Conservation (phyloP, 345 rosid species). For the Balakata baccata region DNA sequence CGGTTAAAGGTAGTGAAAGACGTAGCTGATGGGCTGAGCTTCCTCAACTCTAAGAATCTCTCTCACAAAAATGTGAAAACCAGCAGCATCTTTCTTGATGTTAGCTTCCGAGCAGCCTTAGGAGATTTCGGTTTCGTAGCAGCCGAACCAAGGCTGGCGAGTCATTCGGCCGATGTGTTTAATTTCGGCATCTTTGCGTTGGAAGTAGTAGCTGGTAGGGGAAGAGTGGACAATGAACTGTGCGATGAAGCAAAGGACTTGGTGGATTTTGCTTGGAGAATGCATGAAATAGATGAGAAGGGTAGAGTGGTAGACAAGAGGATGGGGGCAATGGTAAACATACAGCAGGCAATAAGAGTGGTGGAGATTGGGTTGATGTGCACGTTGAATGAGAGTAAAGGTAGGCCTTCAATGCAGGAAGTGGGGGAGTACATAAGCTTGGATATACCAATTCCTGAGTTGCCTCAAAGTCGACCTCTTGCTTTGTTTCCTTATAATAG, state of each 20-base stretch:
- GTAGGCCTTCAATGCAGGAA: constrained; percentile 42
- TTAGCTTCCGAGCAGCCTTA: constrained; percentile 48
- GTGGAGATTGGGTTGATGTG: constrained; percentile 42
- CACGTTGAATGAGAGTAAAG: constrained; percentile 45
- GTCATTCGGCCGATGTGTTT: constrained; percentile 28
- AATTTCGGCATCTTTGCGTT: constrained; percentile 44
- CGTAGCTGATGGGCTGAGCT: constrained; percentile 39
- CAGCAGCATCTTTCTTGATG: constrained; percentile 41
- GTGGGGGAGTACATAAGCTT: constrained; percentile 32
- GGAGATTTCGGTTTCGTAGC: constrained; percentile 50
- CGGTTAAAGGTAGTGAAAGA: constrained; percentile 40
- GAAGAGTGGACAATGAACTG: constrained; percentile 26
- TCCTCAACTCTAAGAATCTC: constrained; percentile 38
- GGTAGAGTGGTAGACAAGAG: constrained; percentile 38
- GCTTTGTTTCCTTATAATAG: constrained; percentile 47
- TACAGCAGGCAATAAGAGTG: constrained; percentile 40
- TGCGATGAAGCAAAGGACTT: constrained; percentile 37
- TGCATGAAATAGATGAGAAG: constrained; percentile 43
- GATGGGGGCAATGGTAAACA: constrained; percentile 46
- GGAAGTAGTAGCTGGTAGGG: constrained; percentile 49
- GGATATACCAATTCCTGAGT: constrained; percentile 30
- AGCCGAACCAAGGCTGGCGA: constrained; percentile 26
- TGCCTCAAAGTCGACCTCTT: constrained; percentile 38
- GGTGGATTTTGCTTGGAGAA: constrained; percentile 46
- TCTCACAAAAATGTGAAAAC: constrained; percentile 56